These are phyloP conservation scores for Calocybe indica DNA, from an alignment of 768 basidiomycete genomes.

Conservation along the genomic window DNA sequence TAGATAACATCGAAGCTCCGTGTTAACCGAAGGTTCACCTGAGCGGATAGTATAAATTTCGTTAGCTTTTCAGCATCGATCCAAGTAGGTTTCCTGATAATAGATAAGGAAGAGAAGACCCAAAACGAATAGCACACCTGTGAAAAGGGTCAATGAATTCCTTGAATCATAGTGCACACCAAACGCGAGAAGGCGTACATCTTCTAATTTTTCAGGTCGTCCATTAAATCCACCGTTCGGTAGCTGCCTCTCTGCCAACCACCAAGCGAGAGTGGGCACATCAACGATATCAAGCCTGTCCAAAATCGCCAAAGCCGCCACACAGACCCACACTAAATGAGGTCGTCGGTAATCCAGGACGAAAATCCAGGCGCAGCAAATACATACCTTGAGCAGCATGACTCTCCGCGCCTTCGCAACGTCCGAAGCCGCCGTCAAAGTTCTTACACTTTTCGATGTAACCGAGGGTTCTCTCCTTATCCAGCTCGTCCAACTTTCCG, in stretches of 20 bases:
- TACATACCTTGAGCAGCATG: constrained; percentile 82
- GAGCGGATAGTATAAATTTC: constrained; percentile 82
- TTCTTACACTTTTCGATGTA: constrained; percentile 81
- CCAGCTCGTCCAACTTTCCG: constrained; percentile 62
- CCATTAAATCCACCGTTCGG: constrained; percentile 94
- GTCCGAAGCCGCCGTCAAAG: constrained; percentile 95
- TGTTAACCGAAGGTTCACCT: constrained; percentile 38
- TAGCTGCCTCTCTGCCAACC: constrained; percentile 91
- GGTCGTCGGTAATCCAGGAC: not conserved
- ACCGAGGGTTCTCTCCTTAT: constrained; percentile 56
- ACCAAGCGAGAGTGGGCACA: constrained; percentile 77
- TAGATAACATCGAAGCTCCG: not conserved
- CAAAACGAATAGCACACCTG: constrained; percentile 98
- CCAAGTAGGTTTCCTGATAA: constrained; percentile 79
- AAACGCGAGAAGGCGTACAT: constrained; percentile 46
- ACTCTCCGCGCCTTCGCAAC: constrained; percentile 78
- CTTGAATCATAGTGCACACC: not conserved
- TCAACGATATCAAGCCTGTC: constrained; percentile 80
- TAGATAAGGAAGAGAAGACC: constrained; percentile 86
- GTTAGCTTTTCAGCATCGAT: constrained; percentile 78
- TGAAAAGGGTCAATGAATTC: not conserved
- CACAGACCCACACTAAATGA: constrained; percentile 80
- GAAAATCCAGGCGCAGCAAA: not conserved
- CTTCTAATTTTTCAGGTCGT: constrained; percentile 95
- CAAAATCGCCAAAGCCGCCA: constrained; percentile 82